Evolutionary conservation across 2,329 filamentous ascomycete species (phyloP).

Genomic region (Penicillium olsonii): DNA sequence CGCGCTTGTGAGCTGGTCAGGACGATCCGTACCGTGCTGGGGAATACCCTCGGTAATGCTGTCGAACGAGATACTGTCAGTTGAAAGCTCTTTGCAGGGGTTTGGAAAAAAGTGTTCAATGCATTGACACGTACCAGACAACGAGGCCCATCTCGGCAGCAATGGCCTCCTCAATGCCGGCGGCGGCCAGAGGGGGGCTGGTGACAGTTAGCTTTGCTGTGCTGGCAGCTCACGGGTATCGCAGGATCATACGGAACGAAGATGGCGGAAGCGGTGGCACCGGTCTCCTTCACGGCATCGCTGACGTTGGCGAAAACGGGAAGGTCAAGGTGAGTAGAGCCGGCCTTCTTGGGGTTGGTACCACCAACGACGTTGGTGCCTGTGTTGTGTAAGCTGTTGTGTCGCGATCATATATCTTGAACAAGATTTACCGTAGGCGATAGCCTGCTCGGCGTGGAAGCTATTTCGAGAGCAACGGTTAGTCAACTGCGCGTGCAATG

Average conservation of each 20-base stretch:
- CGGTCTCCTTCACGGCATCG: slow-evolving; percentile 86
- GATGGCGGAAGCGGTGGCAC: slow-evolving; percentile 88
- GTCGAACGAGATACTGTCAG: slow-evolving; percentile 12
- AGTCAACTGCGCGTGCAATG: slow-evolving; percentile 33
- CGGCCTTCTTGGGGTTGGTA: slow-evolving; percentile 99
- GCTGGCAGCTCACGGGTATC: slow-evolving; percentile 1
- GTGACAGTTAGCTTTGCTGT: slow-evolving; percentile 28
- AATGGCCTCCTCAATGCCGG: slow-evolving; percentile 95
- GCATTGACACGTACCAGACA: slow-evolving; percentile 64
- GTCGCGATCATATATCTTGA: slow-evolving; percentile 19
- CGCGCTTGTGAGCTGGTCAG: neutral
- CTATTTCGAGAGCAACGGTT: slow-evolving; percentile 49
- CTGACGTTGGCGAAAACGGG: slow-evolving; percentile 90
- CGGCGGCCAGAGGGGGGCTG: slow-evolving; percentile 86
- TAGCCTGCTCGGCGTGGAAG: slow-evolving; percentile 96
- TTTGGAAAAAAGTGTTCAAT: neutral
- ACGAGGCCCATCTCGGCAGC: slow-evolving; percentile 89
- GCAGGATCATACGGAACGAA: slow-evolving; percentile 76
- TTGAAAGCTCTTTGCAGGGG: slow-evolving; percentile 7
- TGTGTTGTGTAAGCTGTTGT: slow-evolving; percentile 42
- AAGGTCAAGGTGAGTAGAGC: slow-evolving; percentile 80
- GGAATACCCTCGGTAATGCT: slow-evolving; percentile 95
- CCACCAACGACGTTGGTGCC: slow-evolving; percentile 97
- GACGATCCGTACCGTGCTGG: slow-evolving; percentile 73
- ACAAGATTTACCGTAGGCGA: slow-evolving; percentile 80